Base-by-base conservation (phyloP, 805 yeast genomes). In the Wickerhamiella qilinensis region DNA sequence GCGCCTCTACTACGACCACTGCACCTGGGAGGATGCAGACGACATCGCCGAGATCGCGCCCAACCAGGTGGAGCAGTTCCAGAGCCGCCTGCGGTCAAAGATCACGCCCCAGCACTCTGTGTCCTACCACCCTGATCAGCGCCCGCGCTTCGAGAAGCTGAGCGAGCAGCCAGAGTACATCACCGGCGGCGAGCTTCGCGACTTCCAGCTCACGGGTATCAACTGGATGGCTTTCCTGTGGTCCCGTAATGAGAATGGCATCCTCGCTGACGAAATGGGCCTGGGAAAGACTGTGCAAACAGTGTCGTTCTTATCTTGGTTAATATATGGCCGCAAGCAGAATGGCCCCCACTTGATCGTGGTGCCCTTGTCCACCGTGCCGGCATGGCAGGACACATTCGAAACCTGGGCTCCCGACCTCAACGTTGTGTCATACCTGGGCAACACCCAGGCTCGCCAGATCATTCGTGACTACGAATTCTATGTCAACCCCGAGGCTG, bases 161-260 rank as follows among this genome's bases (percentile, higher is more conserved):
- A 70, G 71, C 21, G 69, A 68, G 38, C 99, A 91, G 60, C 99
- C 99, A 1, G 67, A 76, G 12, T 91, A 79, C 53, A 77, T 91
- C 46, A 85, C 85, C 55, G 77, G 79, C 52, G 95, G 96, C 37
- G 91, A 80, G 56, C 68, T 91, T 46, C 74, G 98, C 57, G 98
- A 91, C 62, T 91, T 91, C 71, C 99, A 91, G 64, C 69, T 91
- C 57, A 91, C 98, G 0, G 99, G 99, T 40, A 69, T 91, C 45
- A 91, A 91, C 59, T 91, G 99, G 99, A 91, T 91, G 98, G 98
- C 98, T 0, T 91, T 88, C 56, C 64, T 91, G 44, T 91, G 98
- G 98, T 83, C 94, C 3, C 73, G 96, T 52, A 83, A 88, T 58
- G 96, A 91, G 62, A 91, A 91, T 58, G 97, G 98, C 40, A 91